Evolutionary conservation across 2,329 filamentous ascomycete genomes (phyloP), one percentile per base, ranked within the genome.

Genomic region (Metarhizium robertsii): DNA sequence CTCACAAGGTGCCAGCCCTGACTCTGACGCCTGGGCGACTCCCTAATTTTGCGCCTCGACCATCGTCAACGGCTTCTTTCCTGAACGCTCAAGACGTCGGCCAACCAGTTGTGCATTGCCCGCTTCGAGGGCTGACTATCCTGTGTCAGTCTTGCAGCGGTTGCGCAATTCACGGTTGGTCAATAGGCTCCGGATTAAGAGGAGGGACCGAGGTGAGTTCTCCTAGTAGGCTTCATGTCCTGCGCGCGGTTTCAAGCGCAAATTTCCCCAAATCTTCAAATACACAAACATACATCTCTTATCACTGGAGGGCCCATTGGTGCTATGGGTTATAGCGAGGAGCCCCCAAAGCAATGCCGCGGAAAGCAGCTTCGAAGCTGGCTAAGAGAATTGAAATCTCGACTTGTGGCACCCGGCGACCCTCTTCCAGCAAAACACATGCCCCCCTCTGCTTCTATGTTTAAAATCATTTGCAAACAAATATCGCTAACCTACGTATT

Each of bases 71-170:
- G 29, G 30, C 55, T 52, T 55, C 32, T 43, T 29, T 18, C n/a
- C 30, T 32, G 34, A 18, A 53, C 20, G 54, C 40, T 50, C 18
- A 36, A 48, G 49, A 53, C 53, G 30, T 47, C 49, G 50, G 49
- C 36, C 42, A 16, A 25, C 49, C 38, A n/a, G 20, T 36, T 32
- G 14, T 42, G 14, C 54, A 54, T 46, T 43, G 58, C 61, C 61
- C 63, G 65, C 64, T 36, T 56, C 48, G 56, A 58, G 58, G 64
- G 66, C 62, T 62, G 55, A 63, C 54, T 58, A 56, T 56, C 57
- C 55, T 42, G 18, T 6, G 47, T 16, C 61, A 66, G 62, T 58
- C 57, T 61, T 59, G 60, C 61, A 65, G 62, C 62, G 58, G 60
- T 58, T 62, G 56, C 59, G 59, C 59, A 59, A 56, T 60, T 56